Conservation (phyloP, 306 rosid species). For the Vicia sativa region DNA sequence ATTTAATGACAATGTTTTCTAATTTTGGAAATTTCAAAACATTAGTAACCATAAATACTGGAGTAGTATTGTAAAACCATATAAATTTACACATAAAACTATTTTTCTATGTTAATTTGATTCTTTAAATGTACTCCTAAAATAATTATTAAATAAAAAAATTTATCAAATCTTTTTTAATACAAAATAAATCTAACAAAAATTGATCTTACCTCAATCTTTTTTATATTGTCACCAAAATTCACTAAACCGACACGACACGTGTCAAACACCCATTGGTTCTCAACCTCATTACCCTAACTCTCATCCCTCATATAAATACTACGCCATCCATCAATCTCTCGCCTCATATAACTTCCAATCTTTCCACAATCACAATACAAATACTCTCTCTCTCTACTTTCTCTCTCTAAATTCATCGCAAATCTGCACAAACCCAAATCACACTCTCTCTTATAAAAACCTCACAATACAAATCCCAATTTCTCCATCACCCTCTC, state of each 20-base stretch:
- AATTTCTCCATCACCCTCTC: background rate
- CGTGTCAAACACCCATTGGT: background rate
- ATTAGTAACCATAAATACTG: too few relatives aligned
- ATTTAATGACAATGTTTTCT: too few relatives aligned
- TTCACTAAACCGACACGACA: background rate
- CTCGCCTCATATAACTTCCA: conserved; percentile 8
- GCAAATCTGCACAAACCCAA: conserved; percentile 22
- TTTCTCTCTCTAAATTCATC: conserved; percentile 25
- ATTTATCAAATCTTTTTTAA: too few relatives aligned
- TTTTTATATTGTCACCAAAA: background rate
- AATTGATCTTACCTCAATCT: background rate
- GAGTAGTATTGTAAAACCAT: too few relatives aligned
- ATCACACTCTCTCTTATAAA: conserved; percentile 35
- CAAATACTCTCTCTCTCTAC: conserved; percentile 25
- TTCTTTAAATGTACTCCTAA: too few relatives aligned
- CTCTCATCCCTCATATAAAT: background rate
- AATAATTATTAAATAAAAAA: too few relatives aligned
- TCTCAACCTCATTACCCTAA: background rate
- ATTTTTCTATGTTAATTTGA: too few relatives aligned
- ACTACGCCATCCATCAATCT: background rate
- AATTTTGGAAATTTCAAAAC: too few relatives aligned
- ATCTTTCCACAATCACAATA: conserved; percentile 16
- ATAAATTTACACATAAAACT: too few relatives aligned
- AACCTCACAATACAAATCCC: conserved; percentile 40
- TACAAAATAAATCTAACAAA: too few relatives aligned